Conservation (phyloP, 352 stramenopile genomes). For the Phytophthora podocarpi region DNA sequence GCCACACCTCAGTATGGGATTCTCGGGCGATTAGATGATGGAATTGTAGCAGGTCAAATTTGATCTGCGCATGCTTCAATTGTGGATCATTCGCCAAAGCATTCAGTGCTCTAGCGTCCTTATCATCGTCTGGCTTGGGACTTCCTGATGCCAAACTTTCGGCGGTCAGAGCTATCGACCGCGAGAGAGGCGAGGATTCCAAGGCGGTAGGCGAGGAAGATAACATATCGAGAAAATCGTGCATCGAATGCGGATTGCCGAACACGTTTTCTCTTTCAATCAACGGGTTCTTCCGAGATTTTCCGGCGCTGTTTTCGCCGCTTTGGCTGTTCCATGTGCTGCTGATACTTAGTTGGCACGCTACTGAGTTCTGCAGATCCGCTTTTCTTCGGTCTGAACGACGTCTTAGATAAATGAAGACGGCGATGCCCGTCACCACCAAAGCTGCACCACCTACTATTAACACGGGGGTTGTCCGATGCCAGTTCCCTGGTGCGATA, state of each 20-base stretch:
- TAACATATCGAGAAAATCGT: constrained; percentile 17
- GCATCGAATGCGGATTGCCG: constrained; percentile 6
- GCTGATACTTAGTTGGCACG: constrained; percentile 1
- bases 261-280: constrained; percentile 18
- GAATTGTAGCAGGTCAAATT: constrained; percentile 46
- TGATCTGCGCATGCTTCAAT: constrained; percentile 29
- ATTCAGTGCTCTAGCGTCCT: constrained; percentile 17
- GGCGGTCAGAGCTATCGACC: constrained; percentile 16
- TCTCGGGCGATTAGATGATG: constrained; percentile 35
- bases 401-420: constrained; percentile 27
- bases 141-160: constrained; percentile 32
- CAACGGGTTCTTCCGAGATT: not conserved
- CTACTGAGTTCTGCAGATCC: constrained; percentile 4
- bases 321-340: not conserved
- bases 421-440: constrained; percentile 14
- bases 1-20: constrained; percentile 39
- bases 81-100: constrained; percentile 29
- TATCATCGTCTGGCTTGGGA: not conserved
- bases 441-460: constrained; percentile 27
- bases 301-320: not conserved
- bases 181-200: constrained; percentile 17
- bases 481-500: constrained; percentile 23
- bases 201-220: constrained; percentile 9
- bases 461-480: constrained; percentile 37
- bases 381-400: constrained; percentile 10